Evolutionary conservation across 352 stramenopile species (phyloP).

Genomic region (Saprolegnia parasitica): DNA sequence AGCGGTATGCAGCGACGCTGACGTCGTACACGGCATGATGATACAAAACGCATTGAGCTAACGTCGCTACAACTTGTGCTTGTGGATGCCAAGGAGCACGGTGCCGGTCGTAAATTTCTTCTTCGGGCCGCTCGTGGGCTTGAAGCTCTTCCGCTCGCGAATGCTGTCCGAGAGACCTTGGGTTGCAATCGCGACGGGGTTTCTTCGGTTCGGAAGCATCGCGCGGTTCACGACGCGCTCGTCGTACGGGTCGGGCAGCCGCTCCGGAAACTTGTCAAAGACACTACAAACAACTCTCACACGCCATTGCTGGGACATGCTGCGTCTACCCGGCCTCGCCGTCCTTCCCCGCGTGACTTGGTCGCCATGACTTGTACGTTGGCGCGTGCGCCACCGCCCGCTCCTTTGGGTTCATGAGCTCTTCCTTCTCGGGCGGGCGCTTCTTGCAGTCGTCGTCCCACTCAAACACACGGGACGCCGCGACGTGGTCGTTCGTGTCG

Average conservation of each 20-base stretch:
- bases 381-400: constrained; percentile 44
- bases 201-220: constrained; percentile 62
- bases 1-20: constrained; percentile 6
- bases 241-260: constrained; percentile 61
- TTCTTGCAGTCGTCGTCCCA: constrained; percentile 68
- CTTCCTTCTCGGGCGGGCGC: constrained; percentile 46
- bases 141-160: constrained; percentile 68
- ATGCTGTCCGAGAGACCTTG: constrained; percentile 51
- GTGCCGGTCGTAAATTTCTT: constrained; percentile 69
- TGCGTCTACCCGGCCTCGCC: constrained; percentile 47
- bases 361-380: constrained; percentile 63
- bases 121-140: constrained; percentile 55
- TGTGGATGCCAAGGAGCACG: constrained; percentile 69
- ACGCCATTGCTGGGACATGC: neutral
- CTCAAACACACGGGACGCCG: constrained; percentile 48
- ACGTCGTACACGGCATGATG: neutral
- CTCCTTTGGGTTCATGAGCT: constrained; percentile 73
- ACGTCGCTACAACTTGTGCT: constrained; percentile 57
- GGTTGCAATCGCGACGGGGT: constrained; percentile 62
- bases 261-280: constrained; percentile 71
- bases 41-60: neutral
- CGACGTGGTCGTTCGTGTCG: constrained; percentile 66
- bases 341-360: constrained; percentile 58
- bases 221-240: constrained; percentile 64
- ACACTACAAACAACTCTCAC: constrained; percentile 28